phyloP scores from a whole-genome alignment of 1,284 basidiomycete genomes.

The Trametes versicolor region DNA sequence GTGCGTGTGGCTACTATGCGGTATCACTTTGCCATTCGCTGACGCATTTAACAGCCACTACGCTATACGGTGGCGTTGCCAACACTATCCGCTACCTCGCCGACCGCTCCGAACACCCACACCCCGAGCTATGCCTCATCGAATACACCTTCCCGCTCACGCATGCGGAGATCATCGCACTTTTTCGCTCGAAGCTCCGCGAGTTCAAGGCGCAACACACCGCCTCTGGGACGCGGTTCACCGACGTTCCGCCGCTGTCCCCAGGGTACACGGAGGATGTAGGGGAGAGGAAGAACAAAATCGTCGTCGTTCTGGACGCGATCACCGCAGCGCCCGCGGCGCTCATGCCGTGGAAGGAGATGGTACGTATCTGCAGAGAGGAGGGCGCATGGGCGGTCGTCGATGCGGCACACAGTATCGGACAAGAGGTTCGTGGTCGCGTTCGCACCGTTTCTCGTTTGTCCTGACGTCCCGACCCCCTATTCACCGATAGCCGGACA shows the following conservation, averaged over 20 bases:
- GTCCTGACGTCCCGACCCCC: neutral
- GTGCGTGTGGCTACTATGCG: constrained; percentile 43
- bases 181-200: constrained; percentile 56
- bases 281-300: constrained; percentile 51
- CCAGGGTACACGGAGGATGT: constrained; percentile 24
- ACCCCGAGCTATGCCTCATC: constrained; percentile 31
- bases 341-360: constrained; percentile 81
- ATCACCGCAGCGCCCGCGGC: constrained; percentile 80
- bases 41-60: constrained; percentile 34
- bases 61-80: constrained; percentile 70
- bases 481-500: constrained; percentile 44
- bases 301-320: constrained; percentile 82
- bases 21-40: neutral
- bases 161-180: constrained; percentile 64
- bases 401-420: constrained; percentile 89
- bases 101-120: constrained; percentile 52
- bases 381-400: constrained; percentile 78
- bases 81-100: constrained; percentile 67
- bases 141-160: constrained; percentile 59
- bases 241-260: constrained; percentile 35
- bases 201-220: constrained; percentile 48
- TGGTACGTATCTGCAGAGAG: constrained; percentile 76
- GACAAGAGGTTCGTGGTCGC: constrained; percentile 48
- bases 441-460: neutral
- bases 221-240: constrained; percentile 31